Percentiles rank a stretch among this genome's conserved stretches.
phyloP scores from a whole-genome alignment of 441 rosid species.

The Gossypium schwendimanii region DNA sequence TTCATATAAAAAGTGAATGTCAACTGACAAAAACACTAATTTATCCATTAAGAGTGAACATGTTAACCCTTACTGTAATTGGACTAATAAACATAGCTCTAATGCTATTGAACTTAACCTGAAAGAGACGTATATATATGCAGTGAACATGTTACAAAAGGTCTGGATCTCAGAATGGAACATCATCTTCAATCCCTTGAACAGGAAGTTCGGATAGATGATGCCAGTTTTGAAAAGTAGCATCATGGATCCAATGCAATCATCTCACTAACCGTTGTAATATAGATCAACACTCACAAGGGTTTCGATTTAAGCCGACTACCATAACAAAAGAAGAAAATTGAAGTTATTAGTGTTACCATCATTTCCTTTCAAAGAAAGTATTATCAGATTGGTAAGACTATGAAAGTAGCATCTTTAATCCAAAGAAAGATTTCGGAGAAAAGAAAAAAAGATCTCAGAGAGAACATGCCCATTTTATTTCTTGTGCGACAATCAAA shows the following conservation, averaged over 20 bases:
- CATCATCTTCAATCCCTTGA: background rate
- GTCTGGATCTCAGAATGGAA: slow-evolving; percentile 6
- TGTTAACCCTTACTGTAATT: background rate
- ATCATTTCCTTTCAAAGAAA: slow-evolving; percentile 27
- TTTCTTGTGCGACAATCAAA: too few relatives aligned
- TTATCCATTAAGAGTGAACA: too few relatives aligned
- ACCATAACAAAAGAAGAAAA: background rate
- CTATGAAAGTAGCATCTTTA: background rate
- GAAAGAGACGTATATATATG: too few relatives aligned
- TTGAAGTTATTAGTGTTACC: background rate
- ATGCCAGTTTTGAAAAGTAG: slow-evolving; percentile 23
- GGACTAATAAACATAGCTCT: background rate
- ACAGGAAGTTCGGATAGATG: slow-evolving; percentile 28
- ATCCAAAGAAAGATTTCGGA: slow-evolving; percentile 13
- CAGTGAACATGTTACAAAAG: background rate
- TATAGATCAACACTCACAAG: background rate
- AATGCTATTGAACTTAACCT: background rate
- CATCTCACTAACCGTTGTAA: background rate
- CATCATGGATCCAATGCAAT: slow-evolving; percentile 31
- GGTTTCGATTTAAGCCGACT: background rate
- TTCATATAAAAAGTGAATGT: too few relatives aligned
- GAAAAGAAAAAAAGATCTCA: slow-evolving; percentile 40
- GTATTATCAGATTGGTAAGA: background rate
- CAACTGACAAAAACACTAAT: too few relatives aligned
- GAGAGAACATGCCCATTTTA: too few relatives aligned